A percentile compares a stretch with the other conserved stretches of the same genome.
These are phyloP conservation scores for Wilhelminamyces savonicus DNA, from an alignment of 805 yeast genomes.

Conservation along the genomic window DNA sequence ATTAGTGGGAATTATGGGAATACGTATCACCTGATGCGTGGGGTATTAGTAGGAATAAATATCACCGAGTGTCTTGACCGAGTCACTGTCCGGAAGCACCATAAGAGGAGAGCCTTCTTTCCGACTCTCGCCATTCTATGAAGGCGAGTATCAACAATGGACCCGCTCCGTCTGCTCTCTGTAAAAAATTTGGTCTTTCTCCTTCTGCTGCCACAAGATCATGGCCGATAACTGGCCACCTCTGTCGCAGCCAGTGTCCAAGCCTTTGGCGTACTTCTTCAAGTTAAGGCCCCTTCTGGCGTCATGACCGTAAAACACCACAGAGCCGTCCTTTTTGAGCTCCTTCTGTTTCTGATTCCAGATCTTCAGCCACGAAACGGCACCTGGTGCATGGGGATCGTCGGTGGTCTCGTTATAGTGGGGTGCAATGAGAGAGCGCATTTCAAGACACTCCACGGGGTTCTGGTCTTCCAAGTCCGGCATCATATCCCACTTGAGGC, in stretches of 20 bases:
- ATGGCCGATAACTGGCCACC: constrained; percentile 68
- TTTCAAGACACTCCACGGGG: constrained; percentile 57
- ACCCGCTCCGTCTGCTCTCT: too few relatives aligned
- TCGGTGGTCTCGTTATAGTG: constrained; percentile 54
- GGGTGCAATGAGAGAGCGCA: constrained; percentile 66
- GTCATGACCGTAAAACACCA: constrained; percentile 84
- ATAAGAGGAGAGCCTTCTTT: too few relatives aligned
- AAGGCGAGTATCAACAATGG: too few relatives aligned
- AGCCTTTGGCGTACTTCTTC: constrained; percentile 64
- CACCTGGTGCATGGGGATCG: constrained; percentile 26
- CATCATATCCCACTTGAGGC: constrained; percentile 61
- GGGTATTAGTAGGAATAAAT: too few relatives aligned
- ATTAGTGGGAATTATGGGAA: too few relatives aligned
- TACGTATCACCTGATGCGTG: too few relatives aligned
- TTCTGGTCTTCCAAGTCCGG: constrained; percentile 46
- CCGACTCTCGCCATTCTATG: too few relatives aligned
- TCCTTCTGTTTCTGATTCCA: constrained; percentile 44
- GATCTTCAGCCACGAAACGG: constrained; percentile 51
- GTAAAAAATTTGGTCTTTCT: too few relatives aligned
- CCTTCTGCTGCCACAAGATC: too few relatives aligned
- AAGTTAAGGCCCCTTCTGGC: constrained; percentile 70
- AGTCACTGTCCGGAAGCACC: too few relatives aligned
- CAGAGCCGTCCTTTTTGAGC: constrained; percentile 19
- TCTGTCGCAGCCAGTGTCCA: constrained; percentile 77
- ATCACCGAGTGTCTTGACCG: too few relatives aligned